phyloP scores from a whole-genome alignment of 2,329 filamentous ascomycete species.

The Aureobasidium sp. region DNA sequence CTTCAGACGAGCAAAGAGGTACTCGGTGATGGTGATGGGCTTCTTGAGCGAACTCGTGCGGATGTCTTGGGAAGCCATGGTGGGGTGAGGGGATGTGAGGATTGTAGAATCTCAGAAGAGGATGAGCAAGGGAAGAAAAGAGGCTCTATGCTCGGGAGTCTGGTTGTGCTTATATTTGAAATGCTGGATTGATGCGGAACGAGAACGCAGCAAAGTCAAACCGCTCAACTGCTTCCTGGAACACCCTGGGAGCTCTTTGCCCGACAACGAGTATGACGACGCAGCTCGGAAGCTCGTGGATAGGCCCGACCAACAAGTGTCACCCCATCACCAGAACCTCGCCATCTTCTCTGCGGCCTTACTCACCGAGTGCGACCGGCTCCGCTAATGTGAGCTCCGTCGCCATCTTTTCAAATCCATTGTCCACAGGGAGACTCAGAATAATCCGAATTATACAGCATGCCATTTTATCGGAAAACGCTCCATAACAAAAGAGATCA shows the following conservation, averaged over 20 bases:
- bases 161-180: slow-evolving; percentile 3
- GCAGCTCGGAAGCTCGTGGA: neutral
- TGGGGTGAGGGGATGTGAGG: neutral
- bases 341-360: slow-evolving; percentile 3
- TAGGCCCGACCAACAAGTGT: slow-evolving; percentile 6
- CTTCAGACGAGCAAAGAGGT: slow-evolving; percentile 35
- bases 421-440: neutral
- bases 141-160: neutral
- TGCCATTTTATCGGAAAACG: neutral
- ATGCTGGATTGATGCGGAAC: neutral
- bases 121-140: neutral
- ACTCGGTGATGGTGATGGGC: slow-evolving; percentile 20
- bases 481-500: neutral
- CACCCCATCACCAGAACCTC: slow-evolving; percentile 4
- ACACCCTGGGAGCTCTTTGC: neutral
- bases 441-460: neutral
- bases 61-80: slow-evolving; percentile 15
- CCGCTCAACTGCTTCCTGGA: neutral
- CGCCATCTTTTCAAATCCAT: neutral
- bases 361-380: neutral
- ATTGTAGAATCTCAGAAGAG: neutral
- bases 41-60: slow-evolving; percentile 14
- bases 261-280: slow-evolving; percentile 2
- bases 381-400: neutral
- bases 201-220: neutral